These are phyloP conservation scores for Kuraishia ogatae DNA, from an alignment of 805 yeast genomes.

Conservation along the genomic window DNA sequence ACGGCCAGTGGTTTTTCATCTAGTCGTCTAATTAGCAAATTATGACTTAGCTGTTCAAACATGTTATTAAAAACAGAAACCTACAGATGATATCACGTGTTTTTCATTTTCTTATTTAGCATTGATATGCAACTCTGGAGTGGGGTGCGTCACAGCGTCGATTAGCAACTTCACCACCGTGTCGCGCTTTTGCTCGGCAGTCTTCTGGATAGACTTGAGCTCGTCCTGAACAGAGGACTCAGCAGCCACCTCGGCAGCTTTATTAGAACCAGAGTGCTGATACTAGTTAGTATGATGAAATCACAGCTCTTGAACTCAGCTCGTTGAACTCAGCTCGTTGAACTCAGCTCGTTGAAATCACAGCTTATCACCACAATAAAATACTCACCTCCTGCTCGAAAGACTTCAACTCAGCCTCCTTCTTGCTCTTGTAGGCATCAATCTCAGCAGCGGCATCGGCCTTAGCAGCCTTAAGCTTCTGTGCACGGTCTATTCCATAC, in stretches of 20 bases:
- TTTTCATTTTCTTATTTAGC: conserved; percentile 26
- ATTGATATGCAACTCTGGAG: conserved; percentile 77
- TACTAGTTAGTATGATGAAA: conserved; percentile 6
- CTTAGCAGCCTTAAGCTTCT: conserved; percentile 88
- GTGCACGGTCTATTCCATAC: conserved; percentile 54
- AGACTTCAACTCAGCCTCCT: conserved; percentile 72
- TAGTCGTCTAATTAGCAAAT: no score
- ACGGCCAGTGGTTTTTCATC: no score
- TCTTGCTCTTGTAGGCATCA: conserved; percentile 72
- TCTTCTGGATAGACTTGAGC: conserved; percentile 45
- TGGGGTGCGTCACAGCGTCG: conserved; percentile 71
- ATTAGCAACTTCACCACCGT: conserved; percentile 70
- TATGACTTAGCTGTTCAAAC: no score
- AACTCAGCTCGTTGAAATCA: no score
- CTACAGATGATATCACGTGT: neutral
- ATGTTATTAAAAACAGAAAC: no score
- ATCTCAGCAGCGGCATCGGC: conserved; percentile 88
- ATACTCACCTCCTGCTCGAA: conserved; percentile 48
- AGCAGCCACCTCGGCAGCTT: conserved; percentile 15
- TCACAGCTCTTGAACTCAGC: no score
- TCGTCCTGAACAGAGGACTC: conserved; percentile 5
- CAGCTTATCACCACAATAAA: no score
- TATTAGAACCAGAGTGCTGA: conserved; percentile 64
- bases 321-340: no score
- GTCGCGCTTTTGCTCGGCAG: conserved; percentile 52